Conservation (phyloP, 2,329 filamentous ascomycete species). For the Chrysoporthe puriensis region DNA sequence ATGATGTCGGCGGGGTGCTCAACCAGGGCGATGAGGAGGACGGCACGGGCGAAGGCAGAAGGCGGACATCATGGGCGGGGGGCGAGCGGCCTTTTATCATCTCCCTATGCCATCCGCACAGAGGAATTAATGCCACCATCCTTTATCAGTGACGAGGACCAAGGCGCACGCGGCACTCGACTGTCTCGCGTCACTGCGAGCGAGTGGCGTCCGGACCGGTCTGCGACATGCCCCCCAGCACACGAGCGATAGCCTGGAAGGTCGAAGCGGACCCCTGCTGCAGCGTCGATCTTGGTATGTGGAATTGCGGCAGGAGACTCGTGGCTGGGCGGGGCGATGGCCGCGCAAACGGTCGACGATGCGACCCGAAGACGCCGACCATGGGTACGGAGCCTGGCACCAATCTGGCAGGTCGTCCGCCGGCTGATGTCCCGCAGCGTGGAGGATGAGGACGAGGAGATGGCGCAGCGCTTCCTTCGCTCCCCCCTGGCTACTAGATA, state of each 20-base stretch:
- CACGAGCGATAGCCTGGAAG: neutral
- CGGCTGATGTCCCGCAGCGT: neutral
- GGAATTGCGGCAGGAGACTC: slow-evolving; percentile 4
- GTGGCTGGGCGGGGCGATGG: neutral
- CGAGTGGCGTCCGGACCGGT: neutral
- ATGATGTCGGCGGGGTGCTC: slow-evolving; percentile 2
- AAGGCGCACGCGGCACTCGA: neutral
- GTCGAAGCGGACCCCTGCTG: slow-evolving; percentile 1
- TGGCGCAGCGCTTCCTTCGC: too few species aligned
- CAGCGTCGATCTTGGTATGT: slow-evolving; percentile 8
- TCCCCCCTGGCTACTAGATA: neutral
- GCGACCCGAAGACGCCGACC: neutral
- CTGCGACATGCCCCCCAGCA: neutral
- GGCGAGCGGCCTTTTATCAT: neutral
- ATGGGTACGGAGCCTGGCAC: slow-evolving; percentile 1
- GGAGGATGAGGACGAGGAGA: neutral
- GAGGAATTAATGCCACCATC: neutral
- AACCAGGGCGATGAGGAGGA: neutral
- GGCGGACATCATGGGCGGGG: neutral
- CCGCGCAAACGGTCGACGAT: neutral
- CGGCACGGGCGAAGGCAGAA: neutral
- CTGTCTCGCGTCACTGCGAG: neutral
- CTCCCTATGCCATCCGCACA: neutral
- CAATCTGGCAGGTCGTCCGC: slow-evolving; percentile 6
- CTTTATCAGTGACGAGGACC: neutral